Evolutionary conservation across 1,139 yeast genomes (phyloP).

Genomic region (Tardiomyces digboiensis): DNA sequence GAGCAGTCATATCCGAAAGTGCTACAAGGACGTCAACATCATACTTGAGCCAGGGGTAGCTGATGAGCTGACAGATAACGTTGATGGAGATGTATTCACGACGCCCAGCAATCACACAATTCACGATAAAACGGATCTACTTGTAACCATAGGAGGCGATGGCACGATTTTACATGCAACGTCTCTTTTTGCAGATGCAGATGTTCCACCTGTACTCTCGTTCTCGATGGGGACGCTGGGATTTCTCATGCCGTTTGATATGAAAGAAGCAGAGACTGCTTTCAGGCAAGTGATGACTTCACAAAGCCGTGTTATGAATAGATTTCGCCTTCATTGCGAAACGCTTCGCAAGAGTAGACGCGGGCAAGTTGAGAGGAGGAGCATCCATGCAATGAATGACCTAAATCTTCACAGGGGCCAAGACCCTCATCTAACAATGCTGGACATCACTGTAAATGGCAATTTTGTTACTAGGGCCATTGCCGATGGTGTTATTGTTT

Average conservation of each 20-base stretch:
- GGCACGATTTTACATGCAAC: conserved; percentile 82
- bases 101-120: conserved; percentile 36
- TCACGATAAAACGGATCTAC: conserved; percentile 47
- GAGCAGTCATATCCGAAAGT: conserved; percentile 40
- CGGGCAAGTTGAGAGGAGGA: conserved; percentile 2
- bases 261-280: conserved; percentile 47
- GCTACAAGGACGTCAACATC: conserved; percentile 63
- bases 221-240: conserved; percentile 92
- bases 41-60: conserved; percentile 71
- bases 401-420: conserved; percentile 82
- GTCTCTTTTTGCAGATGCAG: conserved; percentile 41
- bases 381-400: conserved; percentile 79
- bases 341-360: not conserved
- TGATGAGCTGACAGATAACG: conserved; percentile 46
- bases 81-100: not conserved
- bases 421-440: conserved; percentile 73
- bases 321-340: conserved; percentile 47
- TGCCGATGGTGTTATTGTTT: conserved; percentile 78
- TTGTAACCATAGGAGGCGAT: conserved; percentile 91
- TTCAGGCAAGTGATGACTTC: conserved; percentile 59
- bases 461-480: conserved; percentile 81
- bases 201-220: conserved; percentile 83
- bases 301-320: conserved; percentile 58
- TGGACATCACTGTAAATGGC: conserved; percentile 75
- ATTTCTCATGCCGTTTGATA: conserved; percentile 79